Evolutionary conservation across 2,329 filamentous ascomycete species (phyloP), one percentile per base, ranked within the genome.

Genomic region (Verticillium nubilum): DNA sequence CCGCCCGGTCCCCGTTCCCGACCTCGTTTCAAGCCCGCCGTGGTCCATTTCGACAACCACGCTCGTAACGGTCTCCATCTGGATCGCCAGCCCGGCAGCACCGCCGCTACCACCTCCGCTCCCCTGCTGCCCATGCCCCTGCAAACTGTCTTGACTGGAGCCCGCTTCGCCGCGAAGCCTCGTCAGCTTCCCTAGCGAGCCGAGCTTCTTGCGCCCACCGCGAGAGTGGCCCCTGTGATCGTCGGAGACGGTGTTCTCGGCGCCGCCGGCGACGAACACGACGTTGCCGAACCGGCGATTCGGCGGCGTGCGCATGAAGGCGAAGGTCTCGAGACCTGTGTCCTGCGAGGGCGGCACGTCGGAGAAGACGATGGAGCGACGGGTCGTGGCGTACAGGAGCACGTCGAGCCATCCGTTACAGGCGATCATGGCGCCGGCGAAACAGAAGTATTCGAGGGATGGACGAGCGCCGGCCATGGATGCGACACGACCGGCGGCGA

Each of bases 401-500:
- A 83, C 81, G 62, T 86, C 83, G 7, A 85, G 72, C 71, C 77
- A 81, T 10, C 83, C 83, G 59, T 84, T 84, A 29, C 76, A 80
- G 0, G 80, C 78, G 31, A 87, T 83, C 71, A 88, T 79, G 1
- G 78, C 76, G 1, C 85, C 86, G 0, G 85, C 82, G 12, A 86
- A 77, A 67, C 80, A 82, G 68, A 86, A 87, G 67, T 84, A 87
- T 0, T 69, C 72, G 1, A 85, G 74, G 0, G 81, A 78, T 3
- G 86, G 76, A 0, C 73, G 56, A 10, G 75, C 72, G 1, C 83
- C 81, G 0, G 82, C 79, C 81, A 90, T 87, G 23, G 80, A 80
- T 17, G 81, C 80, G 67, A 90, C 86, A 61, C 87, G 82, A 15
- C 86, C 85, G 0, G 83, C 78, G 4, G 86, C 86, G 0, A 91